Base-by-base conservation (phyloP, 2,329 filamentous ascomycete genomes). In the Hysterium pulicare region DNA sequence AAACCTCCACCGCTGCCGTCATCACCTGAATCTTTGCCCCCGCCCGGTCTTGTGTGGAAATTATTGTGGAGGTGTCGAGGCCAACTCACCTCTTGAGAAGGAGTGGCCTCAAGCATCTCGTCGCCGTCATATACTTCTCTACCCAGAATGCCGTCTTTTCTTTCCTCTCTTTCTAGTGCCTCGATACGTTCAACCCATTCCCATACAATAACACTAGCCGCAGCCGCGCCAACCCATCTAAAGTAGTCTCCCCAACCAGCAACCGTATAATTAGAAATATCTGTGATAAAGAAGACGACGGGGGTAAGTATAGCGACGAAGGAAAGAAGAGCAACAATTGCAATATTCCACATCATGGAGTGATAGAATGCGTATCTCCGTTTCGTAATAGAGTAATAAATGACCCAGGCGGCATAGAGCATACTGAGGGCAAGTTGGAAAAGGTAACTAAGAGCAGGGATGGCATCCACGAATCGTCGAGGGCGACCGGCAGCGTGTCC, bases 181-280 rank as follows among this genome's bases (percentile, higher is more conserved):
- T 96, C 90, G 37, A 96, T 96, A 20, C 90, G 80, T 67, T 96
- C 90, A 3, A 96, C 90, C 90, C 90, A 96, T 67, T 96, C 90
- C 90, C 90, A 96, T 2, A 96, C 90, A 17, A 95, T 87, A n/a
- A 95, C 90, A 68, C 89, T 95, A 21, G 90, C 90, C 1, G 90
- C 90, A 0, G 90, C 90, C 1, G 90, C 90, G 36, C 90, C 90
- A n/a, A 95, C 90, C 90, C 90, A 96, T 57, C 90, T 78, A 34
- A 95, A 90, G 60, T 95, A 96, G 59, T 95, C 90, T 60, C 90
- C 90, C 90, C 90, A 96, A 7, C 86, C 88, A 30, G 87, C 87
- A 47, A 95, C 84, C 47, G 88, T 83, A 20, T 88, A 85, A 57
- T 91, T 84, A 7, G 85, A 84, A 37, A 96, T 90, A 61, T 96